A percentile compares a stretch with the other conserved stretches of the same genome.
Evolutionary conservation across 2,329 filamentous ascomycete species (phyloP).

Genomic region (Penicillium sp.): DNA sequence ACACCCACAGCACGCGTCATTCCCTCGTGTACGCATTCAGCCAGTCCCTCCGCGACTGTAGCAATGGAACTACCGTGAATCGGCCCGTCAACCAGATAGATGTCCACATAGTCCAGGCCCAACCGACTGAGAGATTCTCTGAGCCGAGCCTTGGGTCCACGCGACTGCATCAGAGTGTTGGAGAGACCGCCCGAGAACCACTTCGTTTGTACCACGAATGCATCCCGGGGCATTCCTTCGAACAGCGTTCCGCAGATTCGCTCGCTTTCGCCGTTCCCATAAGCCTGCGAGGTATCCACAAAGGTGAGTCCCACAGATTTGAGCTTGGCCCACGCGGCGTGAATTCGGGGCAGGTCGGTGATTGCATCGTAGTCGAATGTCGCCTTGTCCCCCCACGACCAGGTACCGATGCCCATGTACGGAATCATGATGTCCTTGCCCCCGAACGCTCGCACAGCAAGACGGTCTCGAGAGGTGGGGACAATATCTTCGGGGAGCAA

Average conservation of each 20-base stretch:
- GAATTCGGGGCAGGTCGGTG: constrained; percentile 28
- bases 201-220: constrained; percentile 40
- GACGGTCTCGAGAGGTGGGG: constrained; percentile 16
- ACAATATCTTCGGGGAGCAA: constrained; percentile 17
- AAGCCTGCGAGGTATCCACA: constrained; percentile 42
- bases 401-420: constrained; percentile 24
- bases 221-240: constrained; percentile 28
- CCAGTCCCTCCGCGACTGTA: constrained; percentile 37
- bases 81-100: constrained; percentile 42
- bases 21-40: constrained; percentile 40
- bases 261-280: constrained; percentile 40
- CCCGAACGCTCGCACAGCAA: constrained; percentile 18
- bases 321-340: constrained; percentile 37
- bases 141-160: constrained; percentile 33
- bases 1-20: constrained; percentile 41
- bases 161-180: constrained; percentile 28
- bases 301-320: constrained; percentile 36
- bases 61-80: constrained; percentile 38
- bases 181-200: constrained; percentile 28
- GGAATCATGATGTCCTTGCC: constrained; percentile 23
- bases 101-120: constrained; percentile 38
- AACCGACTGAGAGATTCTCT: constrained; percentile 35
- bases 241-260: constrained; percentile 39
- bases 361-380: constrained; percentile 31
- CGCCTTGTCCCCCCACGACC: constrained; percentile 27